Conservation (phyloP, 1,284 basidiomycete species). For the Cryptococcus sp. region DNA sequence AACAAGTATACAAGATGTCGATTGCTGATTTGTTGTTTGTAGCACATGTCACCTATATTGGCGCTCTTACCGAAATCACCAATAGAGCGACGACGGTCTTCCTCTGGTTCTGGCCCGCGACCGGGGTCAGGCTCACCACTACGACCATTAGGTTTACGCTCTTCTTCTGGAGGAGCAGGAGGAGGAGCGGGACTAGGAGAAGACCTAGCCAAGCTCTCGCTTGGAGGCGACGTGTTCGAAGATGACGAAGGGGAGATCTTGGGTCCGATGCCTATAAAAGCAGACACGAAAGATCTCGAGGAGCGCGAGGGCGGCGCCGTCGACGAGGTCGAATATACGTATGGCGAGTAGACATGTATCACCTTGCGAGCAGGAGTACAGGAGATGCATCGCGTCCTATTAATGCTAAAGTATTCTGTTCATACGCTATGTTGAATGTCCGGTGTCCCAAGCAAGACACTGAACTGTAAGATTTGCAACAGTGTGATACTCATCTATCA, state of each 20-base stretch:
- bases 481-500: no score
- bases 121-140: conserved; percentile 61
- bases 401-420: no score
- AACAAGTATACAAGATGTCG: no score
- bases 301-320: conserved; percentile 49
- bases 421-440: no score
- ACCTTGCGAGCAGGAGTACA: not conserved
- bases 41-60: conserved; percentile 95
- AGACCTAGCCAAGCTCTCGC: no score
- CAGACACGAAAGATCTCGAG: conserved; percentile 45
- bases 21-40: conserved; percentile 1
- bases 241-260: conserved; percentile 65
- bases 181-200: conserved; percentile 30
- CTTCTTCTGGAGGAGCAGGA: conserved; percentile 49
- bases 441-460: no score
- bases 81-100: conserved; percentile 66
- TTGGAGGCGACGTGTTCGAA: conserved; percentile 62
- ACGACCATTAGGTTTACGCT: conserved; percentile 62
- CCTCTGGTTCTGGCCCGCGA: conserved; percentile 54
- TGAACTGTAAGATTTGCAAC: no score
- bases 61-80: conserved; percentile 85
- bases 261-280: conserved; percentile 67
- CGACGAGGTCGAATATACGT: conserved; percentile 53
- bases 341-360: conserved; percentile 31
- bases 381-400: not conserved